Conservation (phyloP, 2,329 filamentous ascomycete species). For the Fusarium concolor region DNA sequence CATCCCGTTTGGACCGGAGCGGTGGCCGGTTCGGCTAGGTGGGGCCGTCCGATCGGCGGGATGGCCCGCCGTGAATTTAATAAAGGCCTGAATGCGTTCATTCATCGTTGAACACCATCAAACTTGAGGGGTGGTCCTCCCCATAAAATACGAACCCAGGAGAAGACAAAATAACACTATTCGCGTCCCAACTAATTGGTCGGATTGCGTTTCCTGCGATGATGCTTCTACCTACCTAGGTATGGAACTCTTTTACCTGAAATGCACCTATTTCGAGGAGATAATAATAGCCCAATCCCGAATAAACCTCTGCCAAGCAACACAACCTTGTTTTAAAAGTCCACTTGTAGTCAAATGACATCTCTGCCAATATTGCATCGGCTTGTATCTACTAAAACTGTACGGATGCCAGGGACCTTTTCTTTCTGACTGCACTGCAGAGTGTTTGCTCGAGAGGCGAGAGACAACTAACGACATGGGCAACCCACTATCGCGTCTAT, state of each 20-base stretch:
- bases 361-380: background rate
- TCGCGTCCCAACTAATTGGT: background rate
- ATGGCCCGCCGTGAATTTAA: slow-evolving; percentile 24
- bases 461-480: background rate
- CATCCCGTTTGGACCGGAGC: background rate
- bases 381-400: background rate
- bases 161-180: background rate
- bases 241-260: too few species aligned
- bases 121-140: background rate
- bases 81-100: background rate
- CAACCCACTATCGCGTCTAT: background rate
- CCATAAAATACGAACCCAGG: too few species aligned
- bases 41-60: slow-evolving; percentile 36
- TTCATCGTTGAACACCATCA: background rate
- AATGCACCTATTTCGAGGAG: background rate
- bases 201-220: background rate
- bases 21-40: slow-evolving; percentile 18
- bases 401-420: background rate
- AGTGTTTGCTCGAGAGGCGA: slow-evolving; percentile 4
- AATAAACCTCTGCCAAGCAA: background rate
- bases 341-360: background rate
- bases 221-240: too few species aligned
- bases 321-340: background rate
- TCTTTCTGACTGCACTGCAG: background rate
- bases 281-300: background rate